Conservation (phyloP, 805 yeast genomes). For the Danielia reshetovae region DNA sequence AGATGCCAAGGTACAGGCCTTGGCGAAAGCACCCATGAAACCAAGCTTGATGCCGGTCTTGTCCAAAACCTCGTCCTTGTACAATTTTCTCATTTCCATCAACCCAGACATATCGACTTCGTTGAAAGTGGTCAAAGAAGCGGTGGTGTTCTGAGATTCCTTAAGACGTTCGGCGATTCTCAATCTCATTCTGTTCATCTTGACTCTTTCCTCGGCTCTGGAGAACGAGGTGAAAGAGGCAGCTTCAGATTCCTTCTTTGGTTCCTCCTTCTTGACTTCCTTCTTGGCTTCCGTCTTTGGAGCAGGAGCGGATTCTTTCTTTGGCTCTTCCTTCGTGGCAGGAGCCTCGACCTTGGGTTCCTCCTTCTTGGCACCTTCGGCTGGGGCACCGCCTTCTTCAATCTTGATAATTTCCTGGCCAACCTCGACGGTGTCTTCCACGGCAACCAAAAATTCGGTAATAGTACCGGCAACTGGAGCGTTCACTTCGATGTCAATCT, state of each 20-base stretch:
- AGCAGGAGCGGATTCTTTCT: slow-evolving; percentile 17
- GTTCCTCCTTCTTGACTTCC: slow-evolving; percentile 7
- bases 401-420: slow-evolving; percentile 90
- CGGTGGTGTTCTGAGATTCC: slow-evolving; percentile 99
- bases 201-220: slow-evolving; percentile 85
- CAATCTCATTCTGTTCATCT: slow-evolving; percentile 99
- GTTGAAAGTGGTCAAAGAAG: slow-evolving; percentile 95
- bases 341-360: slow-evolving; percentile 15
- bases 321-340: slow-evolving; percentile 26
- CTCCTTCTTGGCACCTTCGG: slow-evolving; percentile 22
- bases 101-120: slow-evolving; percentile 95
- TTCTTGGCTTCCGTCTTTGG: slow-evolving; percentile 31
- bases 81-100: slow-evolving; percentile 90
- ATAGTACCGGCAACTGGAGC: slow-evolving; percentile 91
- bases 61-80: slow-evolving; percentile 94
- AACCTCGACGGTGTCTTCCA: slow-evolving; percentile 92
- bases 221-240: slow-evolving; percentile 50
- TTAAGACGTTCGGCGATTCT: slow-evolving; percentile 98
- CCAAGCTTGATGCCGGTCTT: slow-evolving; percentile 93
- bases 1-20: slow-evolving; percentile 89
- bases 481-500: slow-evolving; percentile 95
- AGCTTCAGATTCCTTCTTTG: slow-evolving; percentile 28
- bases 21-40: slow-evolving; percentile 97
- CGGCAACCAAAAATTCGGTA: slow-evolving; percentile 72
- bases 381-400: slow-evolving; percentile 53